Percentiles rank a stretch among this genome's conserved stretches.
These are phyloP conservation scores for Dactylellina sp. DNA, from an alignment of 2,329 filamentous ascomycete genomes.

Conservation along the genomic window DNA sequence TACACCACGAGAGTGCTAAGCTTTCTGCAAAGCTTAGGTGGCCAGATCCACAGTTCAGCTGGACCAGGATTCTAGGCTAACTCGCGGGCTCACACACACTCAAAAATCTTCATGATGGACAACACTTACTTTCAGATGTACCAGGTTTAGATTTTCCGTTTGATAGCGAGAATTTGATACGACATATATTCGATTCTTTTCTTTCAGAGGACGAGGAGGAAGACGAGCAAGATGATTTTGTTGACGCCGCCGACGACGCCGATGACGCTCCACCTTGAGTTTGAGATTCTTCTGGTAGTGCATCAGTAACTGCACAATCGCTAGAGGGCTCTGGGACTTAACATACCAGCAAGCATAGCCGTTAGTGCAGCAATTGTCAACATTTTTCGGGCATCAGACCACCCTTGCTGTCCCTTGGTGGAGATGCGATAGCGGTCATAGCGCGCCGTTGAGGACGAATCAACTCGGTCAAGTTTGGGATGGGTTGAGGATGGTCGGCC, in stretches of 20 bases:
- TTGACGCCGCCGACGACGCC: not conserved
- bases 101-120: not conserved
- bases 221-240: not conserved
- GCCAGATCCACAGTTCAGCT: not conserved
- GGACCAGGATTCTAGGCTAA: slow-evolving; percentile 16
- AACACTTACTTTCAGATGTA: slow-evolving; percentile 30
- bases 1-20: slow-evolving; percentile 5
- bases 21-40: slow-evolving; percentile 15
- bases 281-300: not conserved
- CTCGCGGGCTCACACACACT: slow-evolving; percentile 1
- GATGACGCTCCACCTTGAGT: not conserved
- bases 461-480: no score
- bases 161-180: slow-evolving; percentile 30
- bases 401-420: slow-evolving; percentile 33
- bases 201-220: not conserved
- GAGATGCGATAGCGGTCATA: slow-evolving; percentile 51
- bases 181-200: slow-evolving; percentile 33
- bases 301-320: not conserved
- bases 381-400: slow-evolving; percentile 41
- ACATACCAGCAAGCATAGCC: slow-evolving; percentile 46
- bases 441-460: slow-evolving; percentile 2
- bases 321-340: not conserved
- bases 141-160: slow-evolving; percentile 31
- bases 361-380: slow-evolving; percentile 48
- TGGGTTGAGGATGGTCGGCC: slow-evolving; percentile 2